Evolutionary conservation across 352 stramenopile genomes (phyloP).

Genomic region (Aphanomyces astaci): DNA sequence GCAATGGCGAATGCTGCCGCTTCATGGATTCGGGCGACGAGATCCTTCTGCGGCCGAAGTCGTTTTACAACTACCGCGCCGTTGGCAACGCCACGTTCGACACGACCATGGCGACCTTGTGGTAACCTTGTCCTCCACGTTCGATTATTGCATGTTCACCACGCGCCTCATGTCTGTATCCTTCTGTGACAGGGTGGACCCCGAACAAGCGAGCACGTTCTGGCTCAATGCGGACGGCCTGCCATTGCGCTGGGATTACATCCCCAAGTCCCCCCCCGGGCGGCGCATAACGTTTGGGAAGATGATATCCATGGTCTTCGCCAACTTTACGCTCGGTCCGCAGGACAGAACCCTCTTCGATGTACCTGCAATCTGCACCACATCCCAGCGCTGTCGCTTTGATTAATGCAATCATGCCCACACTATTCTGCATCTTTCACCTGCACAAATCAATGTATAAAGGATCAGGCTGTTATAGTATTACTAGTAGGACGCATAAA

Average conservation of each 20-base stretch:
- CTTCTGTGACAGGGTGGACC: conserved; percentile 18
- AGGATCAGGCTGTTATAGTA: no score
- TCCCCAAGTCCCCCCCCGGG: conserved; percentile 2
- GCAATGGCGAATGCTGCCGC: conserved; percentile 15
- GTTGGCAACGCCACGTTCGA: conserved; percentile 5
- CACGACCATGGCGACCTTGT: not conserved
- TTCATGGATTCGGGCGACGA: conserved; percentile 21
- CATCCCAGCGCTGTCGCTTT: conserved; percentile 17
- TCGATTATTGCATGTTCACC: no score
- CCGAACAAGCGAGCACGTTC: conserved; percentile 11
- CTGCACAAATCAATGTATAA: no score
- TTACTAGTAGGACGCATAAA: no score
- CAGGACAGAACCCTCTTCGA: conserved; percentile 16
- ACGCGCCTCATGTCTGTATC: no score
- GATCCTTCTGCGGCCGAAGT: conserved; percentile 5
- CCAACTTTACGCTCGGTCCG: conserved; percentile 7
- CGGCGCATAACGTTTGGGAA: conserved; percentile 9
- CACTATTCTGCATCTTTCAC: no score
- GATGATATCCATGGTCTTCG: conserved; percentile 20
- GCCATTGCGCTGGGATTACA: conserved; percentile 16
- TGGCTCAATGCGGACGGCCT: not conserved
- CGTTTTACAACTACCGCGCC: conserved; percentile 10
- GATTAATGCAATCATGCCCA: not conserved
- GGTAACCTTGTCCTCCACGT: not conserved
- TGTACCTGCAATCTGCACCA: conserved; percentile 16